Conservation (phyloP, 2,329 filamentous ascomycete genomes). For the Canariomyces notabilis region DNA sequence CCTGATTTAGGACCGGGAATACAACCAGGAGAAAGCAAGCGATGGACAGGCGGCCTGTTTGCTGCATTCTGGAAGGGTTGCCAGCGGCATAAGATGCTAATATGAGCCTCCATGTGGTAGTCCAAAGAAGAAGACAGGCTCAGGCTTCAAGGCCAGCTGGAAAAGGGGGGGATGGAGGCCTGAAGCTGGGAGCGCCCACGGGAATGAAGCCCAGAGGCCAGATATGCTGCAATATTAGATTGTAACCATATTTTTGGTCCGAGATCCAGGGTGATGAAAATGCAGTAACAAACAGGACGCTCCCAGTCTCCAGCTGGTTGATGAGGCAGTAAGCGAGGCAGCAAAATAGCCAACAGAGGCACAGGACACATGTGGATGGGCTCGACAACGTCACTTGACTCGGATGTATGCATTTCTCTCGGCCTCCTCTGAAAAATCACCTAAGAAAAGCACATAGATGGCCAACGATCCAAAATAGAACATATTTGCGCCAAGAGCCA, state of each 20-base stretch:
- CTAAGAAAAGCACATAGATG: not conserved
- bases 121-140: not conserved
- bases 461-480: not conserved
- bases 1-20: not conserved
- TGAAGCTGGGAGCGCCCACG: no score
- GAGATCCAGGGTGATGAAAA: no score
- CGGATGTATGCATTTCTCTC: not conserved
- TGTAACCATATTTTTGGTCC: no score
- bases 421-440: not conserved
- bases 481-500: not conserved
- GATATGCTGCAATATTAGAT: no score
- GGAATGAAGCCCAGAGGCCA: no score
- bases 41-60: not conserved
- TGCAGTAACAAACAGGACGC: no score
- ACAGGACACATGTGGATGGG: not conserved
- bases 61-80: not conserved
- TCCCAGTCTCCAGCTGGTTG: no score
- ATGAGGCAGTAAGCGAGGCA: no score
- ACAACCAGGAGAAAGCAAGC: not conserved
- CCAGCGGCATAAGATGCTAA: not conserved
- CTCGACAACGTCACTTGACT: not conserved
- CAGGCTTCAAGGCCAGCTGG: not conserved
- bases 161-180: no score
- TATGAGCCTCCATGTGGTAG: not conserved
- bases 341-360: not conserved